phyloP scores from a whole-genome alignment of 768 basidiomycete species.

The Ramaria rubella region DNA sequence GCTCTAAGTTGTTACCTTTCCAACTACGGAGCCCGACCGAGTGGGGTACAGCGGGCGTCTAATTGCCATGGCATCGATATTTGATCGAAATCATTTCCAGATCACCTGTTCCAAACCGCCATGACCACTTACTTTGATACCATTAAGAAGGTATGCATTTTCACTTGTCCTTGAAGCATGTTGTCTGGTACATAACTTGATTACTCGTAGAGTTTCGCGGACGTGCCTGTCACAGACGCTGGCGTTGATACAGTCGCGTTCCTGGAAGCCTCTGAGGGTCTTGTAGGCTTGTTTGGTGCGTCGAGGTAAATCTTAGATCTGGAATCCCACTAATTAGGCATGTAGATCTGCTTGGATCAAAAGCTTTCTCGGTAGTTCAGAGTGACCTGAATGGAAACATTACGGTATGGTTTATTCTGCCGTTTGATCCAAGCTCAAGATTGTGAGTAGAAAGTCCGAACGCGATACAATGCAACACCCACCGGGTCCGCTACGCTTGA shows the following conservation, averaged over 20 bases:
- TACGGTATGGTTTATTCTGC: slow-evolving; percentile 49
- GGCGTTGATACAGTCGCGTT: slow-evolving; percentile 88
- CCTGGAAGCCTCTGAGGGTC: slow-evolving; percentile 80
- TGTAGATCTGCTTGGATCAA: slow-evolving; percentile 76
- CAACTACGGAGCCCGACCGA: too few species aligned
- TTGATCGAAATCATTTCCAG: neutral
- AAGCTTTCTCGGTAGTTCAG: slow-evolving; percentile 80
- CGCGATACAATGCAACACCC: slow-evolving; percentile 66
- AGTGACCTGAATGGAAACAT: slow-evolving; percentile 90
- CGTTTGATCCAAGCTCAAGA: neutral
- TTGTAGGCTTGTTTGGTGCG: slow-evolving; percentile 26
- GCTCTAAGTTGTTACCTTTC: too few species aligned
- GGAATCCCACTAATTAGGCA: neutral
- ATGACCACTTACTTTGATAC: slow-evolving; percentile 8
- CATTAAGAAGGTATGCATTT: slow-evolving; percentile 1
- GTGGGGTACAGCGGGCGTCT: too few species aligned
- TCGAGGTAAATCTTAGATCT: neutral
- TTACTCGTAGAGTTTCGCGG: slow-evolving; percentile 81
- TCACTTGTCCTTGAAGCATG: neutral
- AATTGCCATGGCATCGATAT: too few species aligned
- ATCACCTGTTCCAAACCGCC: neutral
- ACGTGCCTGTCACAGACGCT: slow-evolving; percentile 77
- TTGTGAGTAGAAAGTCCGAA: slow-evolving; percentile 73
- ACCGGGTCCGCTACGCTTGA: slow-evolving; percentile 72
- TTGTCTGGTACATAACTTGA: neutral